These are phyloP conservation scores for Lichtheimia hyalospora DNA, from an alignment of 371 early-diverging fungal species.

Conservation along the genomic window DNA sequence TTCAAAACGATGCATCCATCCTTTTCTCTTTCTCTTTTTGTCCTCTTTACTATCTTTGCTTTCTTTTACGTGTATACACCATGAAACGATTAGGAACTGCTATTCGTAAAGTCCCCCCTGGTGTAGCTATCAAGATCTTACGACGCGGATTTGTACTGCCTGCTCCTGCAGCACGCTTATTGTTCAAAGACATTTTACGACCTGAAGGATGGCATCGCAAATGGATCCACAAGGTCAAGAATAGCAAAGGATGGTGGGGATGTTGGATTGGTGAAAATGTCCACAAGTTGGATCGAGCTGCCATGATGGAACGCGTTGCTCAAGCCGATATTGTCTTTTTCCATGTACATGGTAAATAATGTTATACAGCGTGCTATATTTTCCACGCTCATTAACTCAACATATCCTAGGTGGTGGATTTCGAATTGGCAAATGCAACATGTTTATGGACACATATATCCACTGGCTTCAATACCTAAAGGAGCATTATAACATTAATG, in stretches of 20 bases:
- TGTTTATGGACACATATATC: slow-evolving; percentile 51
- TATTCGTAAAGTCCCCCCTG: slow-evolving; percentile 38
- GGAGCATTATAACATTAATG: slow-evolving; percentile 36
- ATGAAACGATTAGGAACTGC: slow-evolving; percentile 33
- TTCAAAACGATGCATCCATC: neutral
- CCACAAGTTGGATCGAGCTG: slow-evolving; percentile 20
- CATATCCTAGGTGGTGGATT: slow-evolving; percentile 43
- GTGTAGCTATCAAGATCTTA: slow-evolving; percentile 37
- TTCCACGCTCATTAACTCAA: too few relatives aligned
- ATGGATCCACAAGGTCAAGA: slow-evolving; percentile 38
- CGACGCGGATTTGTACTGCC: slow-evolving; percentile 42
- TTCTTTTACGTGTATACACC: neutral
- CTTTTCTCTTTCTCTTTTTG: slow-evolving; percentile 3
- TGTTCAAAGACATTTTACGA: slow-evolving; percentile 43
- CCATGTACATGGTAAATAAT: slow-evolving; percentile 42
- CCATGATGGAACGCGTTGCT: slow-evolving; percentile 25
- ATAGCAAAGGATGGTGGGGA: slow-evolving; percentile 44
- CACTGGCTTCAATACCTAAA: slow-evolving; percentile 37
- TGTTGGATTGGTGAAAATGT: slow-evolving; percentile 52
- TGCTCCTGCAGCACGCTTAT: slow-evolving; percentile 46
- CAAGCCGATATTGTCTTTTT: slow-evolving; percentile 46
- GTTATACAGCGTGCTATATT: neutral
- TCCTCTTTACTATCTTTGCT: slow-evolving; percentile 2
- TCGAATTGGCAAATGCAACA: slow-evolving; percentile 46
- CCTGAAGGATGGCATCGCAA: slow-evolving; percentile 39